Base-by-base conservation (phyloP, 202 grass and related monocot genomes). In the Zoysia matrella region DNA sequence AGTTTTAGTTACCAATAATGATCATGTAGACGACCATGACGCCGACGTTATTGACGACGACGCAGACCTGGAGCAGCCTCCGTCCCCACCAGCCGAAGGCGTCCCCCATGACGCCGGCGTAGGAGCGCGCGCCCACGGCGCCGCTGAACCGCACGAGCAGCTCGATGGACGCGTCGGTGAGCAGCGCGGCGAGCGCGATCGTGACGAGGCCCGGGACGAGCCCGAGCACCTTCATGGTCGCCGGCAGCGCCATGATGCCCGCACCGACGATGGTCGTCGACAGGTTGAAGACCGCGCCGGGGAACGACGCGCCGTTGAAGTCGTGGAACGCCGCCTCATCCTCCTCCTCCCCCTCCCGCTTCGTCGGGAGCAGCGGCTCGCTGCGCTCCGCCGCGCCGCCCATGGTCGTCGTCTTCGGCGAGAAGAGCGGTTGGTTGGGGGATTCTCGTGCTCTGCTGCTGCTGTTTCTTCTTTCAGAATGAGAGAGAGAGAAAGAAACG, bases 11-110 rank as follows among this genome's bases (percentile, higher is more conserved):
- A 36, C 30, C 30, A 36, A 36, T 36, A 36, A 36, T 36, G 30
- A 36, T 36, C 95, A 98, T 93, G 89, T 98, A 98, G 2, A 98
- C 92, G 47, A 98, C 90, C 90, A 98, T 85, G 42, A 98, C 95
- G 3, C 95, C 95, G 0, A 94, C 60, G 85, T 93, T 98, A 65
- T 98, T 98, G 6, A 95, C 72, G 42, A 95, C 87, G 39, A 98
- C 91, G 86, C 95, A 98, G 54, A 91, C 49, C 86, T 95, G 92
- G 63, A 95, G 89, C 85, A 98, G 80, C 65, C 55, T 78, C 80
- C 80, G 79, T 0, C 95, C 95, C 18, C 61, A 60, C 79, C 66
- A 83, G 4, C 92, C 89, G 86, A 95, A 98, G 14, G 95, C 79
- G 40, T 95, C 90, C 3, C 80, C 88, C 95, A 98, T 98, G 76